Evolutionary conservation across 108 stramenopile genomes (phyloP), one percentile per base, ranked within the genome.

Genomic region (Aureococcus anophagefferens): DNA sequence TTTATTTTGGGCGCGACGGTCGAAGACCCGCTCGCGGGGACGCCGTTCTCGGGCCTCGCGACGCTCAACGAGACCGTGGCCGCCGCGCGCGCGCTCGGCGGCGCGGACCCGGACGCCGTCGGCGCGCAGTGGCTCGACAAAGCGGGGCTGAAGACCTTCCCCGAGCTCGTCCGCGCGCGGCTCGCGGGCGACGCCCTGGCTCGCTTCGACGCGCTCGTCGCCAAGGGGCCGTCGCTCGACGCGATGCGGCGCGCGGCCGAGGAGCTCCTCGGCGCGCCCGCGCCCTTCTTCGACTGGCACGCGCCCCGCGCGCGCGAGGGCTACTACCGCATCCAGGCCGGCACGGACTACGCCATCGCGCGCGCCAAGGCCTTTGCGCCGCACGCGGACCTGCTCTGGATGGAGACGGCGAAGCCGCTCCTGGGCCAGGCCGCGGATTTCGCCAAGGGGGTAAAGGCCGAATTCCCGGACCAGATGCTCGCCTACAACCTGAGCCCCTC

Each of bases 401-500:
- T 25, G 21, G 51, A 59, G 51, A 16, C 25, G 21, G 31, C 63
- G 30, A 72, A 63, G 63, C 81, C 81, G 64, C 62, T 44, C 73
- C 31, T 81, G 18, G 46, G 30, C 0, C 79, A 81, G 63, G 79
- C 79, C 13, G 30, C 62, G 35, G 72, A 72, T 37, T 81, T 81
- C 36, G 76, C 81, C 30, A n/a, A 74, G 25, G 75, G 74, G 28
- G 65, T 80, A 65, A 51, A 75, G 73, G 77, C 79, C 46, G 83
- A 80, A 30, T 74, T 73, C 62, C 93, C 95, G 15, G 81, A 92
- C 67, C 91, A 94, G 78, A 94, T 91, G 92, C 84, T 94, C 74
- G 94, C 96, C 40, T 95, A 95, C 88, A 95, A 96, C 82, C 77
- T 95, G 59, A 87, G 86, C 62, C 96, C 96, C 67, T 87, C 86